Evolutionary conservation across 192 early-diverging fungal species (phyloP).

Genomic region (Coemansia sp.): DNA sequence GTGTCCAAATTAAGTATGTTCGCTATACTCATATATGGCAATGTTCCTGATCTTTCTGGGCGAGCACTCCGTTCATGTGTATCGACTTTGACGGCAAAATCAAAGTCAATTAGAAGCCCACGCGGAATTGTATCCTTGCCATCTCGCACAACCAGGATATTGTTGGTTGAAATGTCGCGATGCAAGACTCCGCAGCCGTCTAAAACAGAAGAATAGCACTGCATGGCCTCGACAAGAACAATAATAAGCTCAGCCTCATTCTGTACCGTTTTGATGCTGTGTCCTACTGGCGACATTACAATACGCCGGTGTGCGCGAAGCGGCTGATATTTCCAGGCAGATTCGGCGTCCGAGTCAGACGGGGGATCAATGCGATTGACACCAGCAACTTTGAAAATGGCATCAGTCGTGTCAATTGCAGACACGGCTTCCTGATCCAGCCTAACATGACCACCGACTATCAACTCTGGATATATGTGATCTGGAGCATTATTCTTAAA

Average conservation of each 20-base stretch:
- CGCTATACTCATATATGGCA: too few relatives aligned
- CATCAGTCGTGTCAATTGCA: neutral
- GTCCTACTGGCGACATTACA: conserved; percentile 15
- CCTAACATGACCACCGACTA: neutral
- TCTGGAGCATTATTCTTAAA: neutral
- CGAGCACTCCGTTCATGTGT: neutral
- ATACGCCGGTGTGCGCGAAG: conserved; percentile 16
- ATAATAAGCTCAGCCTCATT: conserved; percentile 16
- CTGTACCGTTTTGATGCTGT: neutral
- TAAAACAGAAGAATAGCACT: conserved; percentile 16
- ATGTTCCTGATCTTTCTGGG: conserved; percentile 7
- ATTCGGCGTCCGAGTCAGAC: too few relatives aligned
- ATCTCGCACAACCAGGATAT: conserved; percentile 15
- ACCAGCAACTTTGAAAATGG: neutral
- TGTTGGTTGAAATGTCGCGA: conserved; percentile 31
- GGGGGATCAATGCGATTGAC: neutral
- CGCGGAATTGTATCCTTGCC: neutral
- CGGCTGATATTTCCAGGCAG: neutral
- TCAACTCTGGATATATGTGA: neutral
- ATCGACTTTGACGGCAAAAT: conserved; percentile 6
- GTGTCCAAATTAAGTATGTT: neutral
- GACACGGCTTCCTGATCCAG: neutral
- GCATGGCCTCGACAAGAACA: conserved; percentile 27
- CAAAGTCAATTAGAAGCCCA: conserved; percentile 37
- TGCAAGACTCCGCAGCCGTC: conserved; percentile 16